Percentiles rank a stretch among this genome's conserved stretches.
Evolutionary conservation across 2,329 filamentous ascomycete genomes (phyloP).

Genomic region (Paracoccidioides lutzii): DNA sequence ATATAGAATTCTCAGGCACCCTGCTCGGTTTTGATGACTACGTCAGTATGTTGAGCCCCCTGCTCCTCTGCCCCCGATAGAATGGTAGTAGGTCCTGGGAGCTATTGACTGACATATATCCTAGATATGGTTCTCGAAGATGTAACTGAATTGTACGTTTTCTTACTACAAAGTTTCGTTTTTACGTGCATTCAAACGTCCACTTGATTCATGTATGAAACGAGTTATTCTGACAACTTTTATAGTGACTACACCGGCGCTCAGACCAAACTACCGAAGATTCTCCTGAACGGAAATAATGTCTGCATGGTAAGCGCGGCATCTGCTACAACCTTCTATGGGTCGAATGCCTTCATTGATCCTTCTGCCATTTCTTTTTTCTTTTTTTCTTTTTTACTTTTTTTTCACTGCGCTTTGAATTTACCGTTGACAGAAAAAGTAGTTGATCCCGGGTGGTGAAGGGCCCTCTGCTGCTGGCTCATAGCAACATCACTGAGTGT

Average conservation of each 20-base stretch:
- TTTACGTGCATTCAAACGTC: not conserved
- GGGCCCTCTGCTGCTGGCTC: slow-evolving; percentile 38
- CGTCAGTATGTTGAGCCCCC: slow-evolving; percentile 65
- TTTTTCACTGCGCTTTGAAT: no score
- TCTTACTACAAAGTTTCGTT: not conserved
- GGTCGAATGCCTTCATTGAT: not conserved
- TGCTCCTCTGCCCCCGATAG: slow-evolving; percentile 1
- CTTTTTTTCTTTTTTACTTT: not conserved
- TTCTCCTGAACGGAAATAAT: slow-evolving; percentile 93
- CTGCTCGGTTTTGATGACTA: slow-evolving; percentile 97
- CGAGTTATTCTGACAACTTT: not conserved
- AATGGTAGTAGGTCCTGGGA: not conserved
- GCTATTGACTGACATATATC: not conserved
- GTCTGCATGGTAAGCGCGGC: slow-evolving; percentile 80
- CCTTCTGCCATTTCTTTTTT: not conserved
- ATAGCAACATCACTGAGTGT: not conserved
- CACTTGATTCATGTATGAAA: not conserved
- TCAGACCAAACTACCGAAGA: slow-evolving; percentile 82
- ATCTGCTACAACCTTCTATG: not conserved
- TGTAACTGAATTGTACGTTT: slow-evolving; percentile 79
- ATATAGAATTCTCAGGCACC: slow-evolving; percentile 81
- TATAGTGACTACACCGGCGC: slow-evolving; percentile 77
- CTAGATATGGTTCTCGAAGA: slow-evolving; percentile 96
- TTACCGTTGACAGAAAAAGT: slow-evolving; percentile 4
- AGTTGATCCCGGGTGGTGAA: slow-evolving; percentile 70